Evolutionary conservation across 495 filamentous ascomycete genomes (phyloP).

Genomic region (Penicillium paxilli): DNA sequence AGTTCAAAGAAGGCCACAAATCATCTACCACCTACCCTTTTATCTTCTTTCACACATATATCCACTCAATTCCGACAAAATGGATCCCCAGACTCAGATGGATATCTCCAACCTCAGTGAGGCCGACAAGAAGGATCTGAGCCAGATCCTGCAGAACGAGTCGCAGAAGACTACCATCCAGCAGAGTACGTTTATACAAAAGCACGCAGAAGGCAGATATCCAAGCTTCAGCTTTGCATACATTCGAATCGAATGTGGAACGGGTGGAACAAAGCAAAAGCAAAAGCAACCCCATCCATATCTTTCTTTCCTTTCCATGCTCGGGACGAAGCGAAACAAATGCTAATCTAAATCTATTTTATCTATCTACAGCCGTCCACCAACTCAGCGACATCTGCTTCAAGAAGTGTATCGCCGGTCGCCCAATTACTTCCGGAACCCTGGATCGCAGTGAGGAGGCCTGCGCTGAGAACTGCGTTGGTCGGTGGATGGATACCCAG

Average conservation of each 20-base stretch:
- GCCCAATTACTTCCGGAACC: slow-evolving; percentile 57
- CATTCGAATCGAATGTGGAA: too few species aligned
- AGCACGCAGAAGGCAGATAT: too few species aligned
- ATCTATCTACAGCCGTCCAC: slow-evolving; percentile 77
- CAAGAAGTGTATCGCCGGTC: slow-evolving; percentile 80
- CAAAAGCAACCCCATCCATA: too few species aligned
- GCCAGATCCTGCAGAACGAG: slow-evolving; percentile 78
- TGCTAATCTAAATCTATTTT: too few species aligned
- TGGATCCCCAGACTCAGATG: slow-evolving; percentile 40
- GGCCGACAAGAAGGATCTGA: slow-evolving; percentile 82
- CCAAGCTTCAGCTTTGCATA: too few species aligned
- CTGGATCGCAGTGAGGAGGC: slow-evolving; percentile 74
- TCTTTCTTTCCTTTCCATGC: too few species aligned
- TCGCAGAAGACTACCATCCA: slow-evolving; percentile 79
- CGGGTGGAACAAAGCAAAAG: too few species aligned
- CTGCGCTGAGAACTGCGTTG: slow-evolving; percentile 89
- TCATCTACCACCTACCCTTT: too few species aligned
- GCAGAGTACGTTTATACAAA: slow-evolving; percentile 57
- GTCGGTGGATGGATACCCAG: slow-evolving; percentile 89
- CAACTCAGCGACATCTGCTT: slow-evolving; percentile 85
- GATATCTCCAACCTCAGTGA: slow-evolving; percentile 76
- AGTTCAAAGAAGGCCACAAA: too few species aligned
- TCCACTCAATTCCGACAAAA: slow-evolving; percentile 12
- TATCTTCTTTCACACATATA: not conserved
- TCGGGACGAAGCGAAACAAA: too few species aligned